Percentiles rank a stretch among this genome's conserved stretches.
phyloP scores from a whole-genome alignment of 139 green algal species.

The Marvania coccoides region DNA sequence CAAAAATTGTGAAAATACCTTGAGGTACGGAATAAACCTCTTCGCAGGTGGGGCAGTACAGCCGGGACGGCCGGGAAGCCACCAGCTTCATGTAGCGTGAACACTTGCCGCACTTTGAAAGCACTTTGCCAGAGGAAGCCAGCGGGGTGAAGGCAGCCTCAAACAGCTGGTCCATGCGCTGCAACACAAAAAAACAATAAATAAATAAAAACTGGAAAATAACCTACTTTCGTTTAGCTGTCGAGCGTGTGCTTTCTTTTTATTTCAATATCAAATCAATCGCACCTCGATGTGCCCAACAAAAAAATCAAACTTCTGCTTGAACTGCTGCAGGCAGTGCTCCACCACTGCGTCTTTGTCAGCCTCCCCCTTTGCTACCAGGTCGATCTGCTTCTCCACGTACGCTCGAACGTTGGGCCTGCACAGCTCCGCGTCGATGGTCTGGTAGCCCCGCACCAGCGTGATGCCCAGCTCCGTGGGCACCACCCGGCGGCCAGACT shows the following conservation, averaged over 20 bases:
- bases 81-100: conserved; percentile 82
- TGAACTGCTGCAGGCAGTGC: conserved; percentile 63
- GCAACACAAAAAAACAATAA: neutral
- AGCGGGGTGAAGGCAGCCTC: conserved; percentile 83
- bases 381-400: conserved; percentile 80
- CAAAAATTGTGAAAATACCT: conserved; percentile 3
- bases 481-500: conserved; percentile 58
- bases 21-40: conserved; percentile 78
- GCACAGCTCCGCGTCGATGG: conserved; percentile 66
- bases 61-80: conserved; percentile 50
- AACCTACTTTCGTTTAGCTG: no score
- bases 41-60: conserved; percentile 87
- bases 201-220: no score
- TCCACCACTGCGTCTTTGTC: conserved; percentile 62
- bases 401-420: conserved; percentile 60
- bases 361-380: conserved; percentile 66
- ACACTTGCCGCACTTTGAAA: conserved; percentile 82
- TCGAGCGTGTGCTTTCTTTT: no score
- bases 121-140: conserved; percentile 59
- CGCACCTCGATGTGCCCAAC: conserved; percentile 54
- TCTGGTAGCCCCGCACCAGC: conserved; percentile 40
- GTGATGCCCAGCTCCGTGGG: conserved; percentile 83
- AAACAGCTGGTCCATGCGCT: conserved; percentile 84
- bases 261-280: no score
- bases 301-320: conserved; percentile 73